Evolutionary conservation across 2,329 filamentous ascomycete species (phyloP).

Genomic region (Microdochium trichocladiopsis): DNA sequence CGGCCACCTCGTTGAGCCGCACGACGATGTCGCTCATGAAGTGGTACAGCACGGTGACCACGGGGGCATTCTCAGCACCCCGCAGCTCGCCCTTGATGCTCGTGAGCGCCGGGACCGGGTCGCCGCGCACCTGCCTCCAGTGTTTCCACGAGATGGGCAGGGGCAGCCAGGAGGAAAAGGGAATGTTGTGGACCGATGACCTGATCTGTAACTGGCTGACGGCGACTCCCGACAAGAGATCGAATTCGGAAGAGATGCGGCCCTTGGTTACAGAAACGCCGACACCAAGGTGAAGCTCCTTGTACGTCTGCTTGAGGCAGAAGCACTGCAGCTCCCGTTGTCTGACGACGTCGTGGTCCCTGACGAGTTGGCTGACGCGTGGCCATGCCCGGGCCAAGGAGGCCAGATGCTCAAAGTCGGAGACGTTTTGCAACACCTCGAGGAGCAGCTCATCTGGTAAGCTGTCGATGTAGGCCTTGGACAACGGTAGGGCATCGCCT

Average conservation of each 20-base stretch:
- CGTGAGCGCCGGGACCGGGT: constrained; percentile 16
- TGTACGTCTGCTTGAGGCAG: constrained; percentile 32
- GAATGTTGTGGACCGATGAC: constrained; percentile 31
- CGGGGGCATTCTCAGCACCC: constrained; percentile 8
- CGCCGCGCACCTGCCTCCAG: constrained; percentile 28
- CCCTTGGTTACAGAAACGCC: constrained; percentile 24
- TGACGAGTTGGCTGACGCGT: constrained; percentile 23
- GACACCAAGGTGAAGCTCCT: constrained; percentile 30
- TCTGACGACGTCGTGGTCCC: constrained; percentile 26
- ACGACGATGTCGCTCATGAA: constrained; percentile 46
- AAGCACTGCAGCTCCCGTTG: constrained; percentile 40
- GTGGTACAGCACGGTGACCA: constrained; percentile 29
- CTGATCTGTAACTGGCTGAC: constrained; percentile 26
- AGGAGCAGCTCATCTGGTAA: constrained; percentile 35
- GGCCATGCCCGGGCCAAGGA: constrained; percentile 27
- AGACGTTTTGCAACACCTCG: constrained; percentile 20
- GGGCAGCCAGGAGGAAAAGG: constrained; percentile 36
- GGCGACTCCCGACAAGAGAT: constrained; percentile 35
- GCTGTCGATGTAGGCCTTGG: constrained; percentile 13
- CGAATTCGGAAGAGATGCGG: constrained; percentile 37
- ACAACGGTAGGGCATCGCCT: background rate
- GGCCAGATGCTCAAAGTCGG: constrained; percentile 26
- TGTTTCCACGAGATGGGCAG: constrained; percentile 37
- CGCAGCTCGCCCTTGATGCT: constrained; percentile 16
- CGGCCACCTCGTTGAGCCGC: constrained; percentile 32